Percentiles rank a stretch among this genome's conserved stretches.
These are phyloP conservation scores for Solanum rostratum DNA, from an alignment of 257 asterid genomes.

Conservation along the genomic window DNA sequence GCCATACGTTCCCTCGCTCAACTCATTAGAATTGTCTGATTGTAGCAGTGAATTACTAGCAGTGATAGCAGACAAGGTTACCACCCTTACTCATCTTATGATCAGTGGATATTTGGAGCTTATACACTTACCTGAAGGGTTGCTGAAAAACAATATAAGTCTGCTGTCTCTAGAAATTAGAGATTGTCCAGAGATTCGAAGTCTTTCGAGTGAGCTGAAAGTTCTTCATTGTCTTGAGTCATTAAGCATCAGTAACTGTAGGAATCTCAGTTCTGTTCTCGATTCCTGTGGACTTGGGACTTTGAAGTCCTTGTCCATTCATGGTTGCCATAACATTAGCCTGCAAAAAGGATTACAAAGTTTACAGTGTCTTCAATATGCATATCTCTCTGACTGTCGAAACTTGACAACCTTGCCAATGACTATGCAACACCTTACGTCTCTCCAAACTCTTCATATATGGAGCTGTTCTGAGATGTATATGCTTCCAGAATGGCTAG, in stretches of 20 bases:
- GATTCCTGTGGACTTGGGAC: neutral
- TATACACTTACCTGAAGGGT: neutral
- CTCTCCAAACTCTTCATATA: slow-evolving; percentile 2
- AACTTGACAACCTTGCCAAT: neutral
- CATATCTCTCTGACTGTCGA: neutral
- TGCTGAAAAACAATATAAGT: neutral
- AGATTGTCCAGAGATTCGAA: neutral
- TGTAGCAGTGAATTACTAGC: neutral
- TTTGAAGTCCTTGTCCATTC: slow-evolving; percentile 5
- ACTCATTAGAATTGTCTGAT: neutral
- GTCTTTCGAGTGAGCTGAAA: neutral
- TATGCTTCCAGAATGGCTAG: slow-evolving; percentile 1
- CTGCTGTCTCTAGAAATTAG: neutral
- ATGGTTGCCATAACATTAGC: neutral
- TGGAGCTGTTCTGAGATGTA: slow-evolving; percentile 3
- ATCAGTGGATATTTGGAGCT: neutral
- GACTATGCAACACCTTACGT: neutral
- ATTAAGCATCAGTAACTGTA: slow-evolving; percentile 2
- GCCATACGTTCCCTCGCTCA: neutral
- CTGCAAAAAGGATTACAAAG: neutral
- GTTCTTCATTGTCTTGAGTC: neutral
- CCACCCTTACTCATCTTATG: slow-evolving; percentile 4
- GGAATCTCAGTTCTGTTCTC: neutral
- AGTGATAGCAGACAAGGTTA: neutral
- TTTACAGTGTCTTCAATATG: neutral